A percentile compares a stretch with the other conserved stretches of the same genome.
These are phyloP conservation scores for Stagonosporopsis tanaceti DNA, from an alignment of 2,329 filamentous ascomycete species.

Conservation along the genomic window DNA sequence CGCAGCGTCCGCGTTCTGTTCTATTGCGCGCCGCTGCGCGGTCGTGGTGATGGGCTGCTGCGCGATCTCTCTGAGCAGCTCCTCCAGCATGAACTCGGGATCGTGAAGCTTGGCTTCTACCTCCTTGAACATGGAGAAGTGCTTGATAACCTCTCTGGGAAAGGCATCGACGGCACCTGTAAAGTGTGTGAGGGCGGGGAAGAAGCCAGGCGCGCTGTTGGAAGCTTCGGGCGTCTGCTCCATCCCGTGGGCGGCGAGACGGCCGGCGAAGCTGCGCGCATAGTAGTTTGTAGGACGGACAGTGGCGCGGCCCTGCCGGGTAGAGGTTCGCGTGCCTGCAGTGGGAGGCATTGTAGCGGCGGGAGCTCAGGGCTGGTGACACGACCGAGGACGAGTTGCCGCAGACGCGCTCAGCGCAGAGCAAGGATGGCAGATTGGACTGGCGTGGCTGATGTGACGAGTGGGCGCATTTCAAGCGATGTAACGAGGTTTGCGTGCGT, in stretches of 20 bases:
- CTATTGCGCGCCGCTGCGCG: constrained; percentile 35
- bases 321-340: constrained; percentile 49
- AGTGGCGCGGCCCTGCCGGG: constrained; percentile 56
- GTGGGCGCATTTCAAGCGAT: constrained; percentile 41
- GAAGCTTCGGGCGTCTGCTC: constrained; percentile 50
- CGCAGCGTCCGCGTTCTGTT: constrained; percentile 43
- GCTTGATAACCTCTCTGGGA: constrained; percentile 91
- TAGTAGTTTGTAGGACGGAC: constrained; percentile 61
- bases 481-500: constrained; percentile 31
- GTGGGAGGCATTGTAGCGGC: constrained; percentile 47
- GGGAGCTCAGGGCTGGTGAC: constrained; percentile 24
- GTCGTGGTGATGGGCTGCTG: constrained; percentile 54
- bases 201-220: constrained; percentile 61
- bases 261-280: constrained; percentile 56
- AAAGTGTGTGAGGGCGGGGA: constrained; percentile 76
- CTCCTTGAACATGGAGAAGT: constrained; percentile 95
- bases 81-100: constrained; percentile 81
- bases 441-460: constrained; percentile 30
- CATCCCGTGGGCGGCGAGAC: constrained; percentile 45
- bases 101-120: constrained; percentile 96
- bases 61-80: constrained; percentile 72
- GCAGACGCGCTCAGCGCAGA: constrained; percentile 30
- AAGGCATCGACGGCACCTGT: constrained; percentile 91
- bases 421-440: constrained; percentile 24
- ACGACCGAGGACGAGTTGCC: constrained; percentile 27